Evolutionary conservation across 176 grass and related monocot genomes (phyloP), one percentile per base, ranked within the genome.

Genomic region (Avena insularis): DNA sequence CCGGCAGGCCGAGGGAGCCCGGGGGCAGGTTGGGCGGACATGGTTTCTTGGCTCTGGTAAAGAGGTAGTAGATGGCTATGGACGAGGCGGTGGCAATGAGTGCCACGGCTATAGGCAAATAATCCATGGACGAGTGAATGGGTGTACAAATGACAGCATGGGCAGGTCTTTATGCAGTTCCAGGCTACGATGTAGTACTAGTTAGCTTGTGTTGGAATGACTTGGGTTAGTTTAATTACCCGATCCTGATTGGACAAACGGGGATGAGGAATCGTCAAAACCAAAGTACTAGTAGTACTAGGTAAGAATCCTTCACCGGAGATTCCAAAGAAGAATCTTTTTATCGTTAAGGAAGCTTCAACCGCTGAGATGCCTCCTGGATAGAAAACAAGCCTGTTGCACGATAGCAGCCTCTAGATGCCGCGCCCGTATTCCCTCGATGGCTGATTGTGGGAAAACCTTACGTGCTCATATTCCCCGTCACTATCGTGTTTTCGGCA

Each of bases 1-100:
- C 4, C 29, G 92, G 92, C 16, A 90, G 36, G 48, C 88, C 88
- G 7, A 93, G 79, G 15, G 86, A 90, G 48, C 92, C 88, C 0
- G 88, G 88, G 0, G 91, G 91, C 6, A 93, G 86, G 23, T 66
- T 74, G 45, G 36, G 16, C 27, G 59, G 36, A 29, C 25, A 20
- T 57, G 78, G 38, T 5, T 78, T 83, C 23, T 56, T 92, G 46
- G 19, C 3, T 50, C 48, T 73, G 2, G 6, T 58, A 0, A 83
- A 10, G 23, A 74, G 23, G 43, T 66, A 56, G 71, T 66, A 56
- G 71, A 92, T 7, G 90, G 77, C 59, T 3, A 81, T 35, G 8
- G 83, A 36, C 9, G 72, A 21, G 21, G 21, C 55, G 60, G 48
- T 12, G 31, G 48, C 59, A 0, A 75, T 6, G 17, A 85, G 47